Evolutionary conservation across 2,329 filamentous ascomycete species (phyloP).

Genomic region (Xylariaceae sp.): DNA sequence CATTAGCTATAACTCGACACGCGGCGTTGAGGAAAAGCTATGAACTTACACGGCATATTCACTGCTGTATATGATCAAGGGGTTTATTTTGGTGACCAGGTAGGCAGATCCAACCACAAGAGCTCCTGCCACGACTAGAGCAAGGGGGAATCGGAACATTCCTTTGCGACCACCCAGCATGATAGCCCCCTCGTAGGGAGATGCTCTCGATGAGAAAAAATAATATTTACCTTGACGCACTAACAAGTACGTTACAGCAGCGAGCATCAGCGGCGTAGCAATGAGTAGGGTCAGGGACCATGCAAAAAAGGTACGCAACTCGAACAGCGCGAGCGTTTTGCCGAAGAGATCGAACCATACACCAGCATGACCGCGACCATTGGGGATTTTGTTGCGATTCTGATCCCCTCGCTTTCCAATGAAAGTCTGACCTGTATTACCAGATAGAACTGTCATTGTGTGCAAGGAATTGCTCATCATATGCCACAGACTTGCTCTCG

Average conservation of each 20-base stretch:
- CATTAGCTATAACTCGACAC: constrained; percentile 12
- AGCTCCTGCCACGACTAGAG: constrained; percentile 61
- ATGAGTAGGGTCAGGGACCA: constrained; percentile 80
- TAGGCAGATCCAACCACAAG: constrained; percentile 69
- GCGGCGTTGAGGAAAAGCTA: background rate
- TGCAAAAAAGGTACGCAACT: constrained; percentile 78
- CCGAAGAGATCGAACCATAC: constrained; percentile 97
- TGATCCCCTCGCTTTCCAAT: constrained; percentile 45
- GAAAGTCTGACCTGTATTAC: constrained; percentile 62
- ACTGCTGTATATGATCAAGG: constrained; percentile 85
- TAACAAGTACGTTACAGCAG: constrained; percentile 64
- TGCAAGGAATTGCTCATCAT: constrained; percentile 83
- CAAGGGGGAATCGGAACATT: constrained; percentile 76
- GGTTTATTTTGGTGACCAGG: constrained; percentile 76
- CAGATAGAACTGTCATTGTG: constrained; percentile 66
- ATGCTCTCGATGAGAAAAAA: constrained; percentile 62
- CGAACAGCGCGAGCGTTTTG: constrained; percentile 69
- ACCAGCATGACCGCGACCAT: constrained; percentile 60
- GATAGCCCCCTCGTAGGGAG: constrained; percentile 56
- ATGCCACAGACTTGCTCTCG: constrained; percentile 72
- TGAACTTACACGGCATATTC: constrained; percentile 61
- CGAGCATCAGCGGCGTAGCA: constrained; percentile 67
- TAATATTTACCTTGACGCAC: constrained; percentile 77
- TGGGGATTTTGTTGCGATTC: constrained; percentile 56
- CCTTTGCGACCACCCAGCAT: constrained; percentile 71